Base-by-base conservation (phyloP, 495 filamentous ascomycete genomes). In the Lepidopterella palustris region DNA sequence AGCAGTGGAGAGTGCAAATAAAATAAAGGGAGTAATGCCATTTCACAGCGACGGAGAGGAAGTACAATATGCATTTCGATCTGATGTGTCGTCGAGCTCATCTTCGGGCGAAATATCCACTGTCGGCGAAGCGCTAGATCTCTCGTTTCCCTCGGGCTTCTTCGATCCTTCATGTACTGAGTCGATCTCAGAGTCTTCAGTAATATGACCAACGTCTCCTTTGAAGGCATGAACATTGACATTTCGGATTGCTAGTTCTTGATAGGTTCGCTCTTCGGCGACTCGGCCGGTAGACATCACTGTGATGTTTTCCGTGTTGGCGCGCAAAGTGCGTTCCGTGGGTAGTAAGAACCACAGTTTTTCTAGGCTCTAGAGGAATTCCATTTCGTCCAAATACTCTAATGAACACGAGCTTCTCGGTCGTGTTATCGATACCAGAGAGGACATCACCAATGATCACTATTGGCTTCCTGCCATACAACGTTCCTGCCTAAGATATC, bases 311-410 rank as follows among this genome's bases (percentile, higher is more conserved):
- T 63, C 61, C 9, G 58, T 47, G n/a, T 18, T 60, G 4, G 8
- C 15, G 24, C n/a, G 24, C 32, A 23, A 15, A 35, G 27, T 61
- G 55, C 3, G 28, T 52, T 27, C 57, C 58, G 45, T 72, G 58
- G 59, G 71, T 74, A 9, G 74, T 67, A 39, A 75, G 55, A 5
- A 80, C 56, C 2, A 78, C 72, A 0, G 78, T 77, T 0, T 70
- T 73, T 0, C 61, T 58, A 6, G 40, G 29, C 58, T 70, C 54
- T 24, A 69, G 58, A 13, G 77, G 62, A 0, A 79, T 23, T 0
- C 78, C 77, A 1, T 61, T 25, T 0, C 57, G 57, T 0, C 76
- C 74, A 35, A 80, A 62, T 1, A 79, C 60, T 26, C 71, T 71
- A 4, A 69, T 18, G 27, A 73, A 60, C 15, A 76, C 60, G 18